Percentiles rank a stretch among this genome's conserved stretches.
Evolutionary conservation across 148 eudicot genomes (phyloP).

Genomic region (Amaranthus palmeri): DNA sequence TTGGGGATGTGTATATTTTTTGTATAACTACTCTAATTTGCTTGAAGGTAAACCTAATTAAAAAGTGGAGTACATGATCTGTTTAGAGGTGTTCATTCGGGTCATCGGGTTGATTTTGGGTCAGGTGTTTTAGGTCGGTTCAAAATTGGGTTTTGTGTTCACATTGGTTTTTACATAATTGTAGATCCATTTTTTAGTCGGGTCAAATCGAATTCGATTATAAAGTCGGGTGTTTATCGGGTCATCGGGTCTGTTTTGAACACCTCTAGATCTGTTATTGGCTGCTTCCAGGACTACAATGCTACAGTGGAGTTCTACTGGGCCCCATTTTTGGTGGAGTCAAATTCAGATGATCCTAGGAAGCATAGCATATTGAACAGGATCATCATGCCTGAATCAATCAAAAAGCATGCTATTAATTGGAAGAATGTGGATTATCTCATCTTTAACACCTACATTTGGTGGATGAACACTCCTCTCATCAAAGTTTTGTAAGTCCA

Average conservation of each 20-base stretch:
- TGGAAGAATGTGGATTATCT: slow-evolving; percentile 87
- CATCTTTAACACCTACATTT: slow-evolving; percentile 86
- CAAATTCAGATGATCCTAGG: slow-evolving; percentile 87
- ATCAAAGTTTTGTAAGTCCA: slow-evolving; percentile 86
- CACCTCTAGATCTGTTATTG: not conserved
- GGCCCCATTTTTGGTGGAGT: slow-evolving; percentile 95
- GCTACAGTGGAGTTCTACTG: slow-evolving; percentile 97
- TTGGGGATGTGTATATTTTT: not conserved
- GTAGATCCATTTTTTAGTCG: too few species aligned
- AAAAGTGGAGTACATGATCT: not conserved
- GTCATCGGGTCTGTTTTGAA: too few species aligned
- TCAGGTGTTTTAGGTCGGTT: too few species aligned
- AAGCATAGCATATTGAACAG: slow-evolving; percentile 80
- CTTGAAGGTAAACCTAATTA: slow-evolving; percentile 20
- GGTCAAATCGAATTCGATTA: too few species aligned
- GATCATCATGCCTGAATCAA: slow-evolving; percentile 84
- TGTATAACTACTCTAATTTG: not conserved
- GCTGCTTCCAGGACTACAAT: slow-evolving; percentile 67
- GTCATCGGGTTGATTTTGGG: too few species aligned
- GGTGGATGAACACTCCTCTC: slow-evolving; percentile 93
- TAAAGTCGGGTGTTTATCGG: too few species aligned
- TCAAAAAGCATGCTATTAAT: slow-evolving; percentile 59
- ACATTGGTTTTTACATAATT: too few species aligned
- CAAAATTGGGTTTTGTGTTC: too few species aligned
- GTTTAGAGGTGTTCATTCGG: too few species aligned